These are phyloP conservation scores for Endotrypanum monterogeii DNA, from an alignment of 208 protist genomes.

Conservation along the genomic window DNA sequence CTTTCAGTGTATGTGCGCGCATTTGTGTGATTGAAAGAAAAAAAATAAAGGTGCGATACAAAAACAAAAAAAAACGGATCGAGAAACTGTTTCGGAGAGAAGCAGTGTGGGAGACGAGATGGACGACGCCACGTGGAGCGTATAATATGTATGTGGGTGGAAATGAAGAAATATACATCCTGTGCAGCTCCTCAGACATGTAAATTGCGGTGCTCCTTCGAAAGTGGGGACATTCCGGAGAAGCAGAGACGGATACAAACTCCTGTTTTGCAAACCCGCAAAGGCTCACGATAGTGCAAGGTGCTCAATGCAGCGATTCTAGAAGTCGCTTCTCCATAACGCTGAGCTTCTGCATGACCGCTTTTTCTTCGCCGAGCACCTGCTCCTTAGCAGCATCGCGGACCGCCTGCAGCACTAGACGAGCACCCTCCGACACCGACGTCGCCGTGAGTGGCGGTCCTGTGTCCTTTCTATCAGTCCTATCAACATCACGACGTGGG, in stretches of 20 bases:
- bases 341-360: conserved; percentile 27
- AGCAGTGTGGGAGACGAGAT: not conserved
- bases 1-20: too few relatives aligned
- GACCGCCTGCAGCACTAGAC: conserved; percentile 23
- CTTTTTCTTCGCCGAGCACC: conserved; percentile 21
- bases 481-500: not conserved
- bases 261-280: not conserved
- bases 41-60: too few relatives aligned
- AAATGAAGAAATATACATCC: not conserved
- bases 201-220: not conserved
- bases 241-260: not conserved
- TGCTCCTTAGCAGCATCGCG: conserved; percentile 24
- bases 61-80: too few relatives aligned
- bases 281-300: not conserved
- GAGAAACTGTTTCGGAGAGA: not conserved
- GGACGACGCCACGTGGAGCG: not conserved
- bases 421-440: conserved; percentile 14
- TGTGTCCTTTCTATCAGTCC: not conserved
- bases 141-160: not conserved
- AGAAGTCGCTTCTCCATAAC: conserved; percentile 32
- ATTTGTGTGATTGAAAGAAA: too few relatives aligned
- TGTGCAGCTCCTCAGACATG: not conserved
- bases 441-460: not conserved
- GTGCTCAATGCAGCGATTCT: conserved; percentile 9
- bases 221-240: not conserved